Conservation (phyloP, 2,329 filamentous ascomycete genomes). For the Dothistroma septosporum region DNA sequence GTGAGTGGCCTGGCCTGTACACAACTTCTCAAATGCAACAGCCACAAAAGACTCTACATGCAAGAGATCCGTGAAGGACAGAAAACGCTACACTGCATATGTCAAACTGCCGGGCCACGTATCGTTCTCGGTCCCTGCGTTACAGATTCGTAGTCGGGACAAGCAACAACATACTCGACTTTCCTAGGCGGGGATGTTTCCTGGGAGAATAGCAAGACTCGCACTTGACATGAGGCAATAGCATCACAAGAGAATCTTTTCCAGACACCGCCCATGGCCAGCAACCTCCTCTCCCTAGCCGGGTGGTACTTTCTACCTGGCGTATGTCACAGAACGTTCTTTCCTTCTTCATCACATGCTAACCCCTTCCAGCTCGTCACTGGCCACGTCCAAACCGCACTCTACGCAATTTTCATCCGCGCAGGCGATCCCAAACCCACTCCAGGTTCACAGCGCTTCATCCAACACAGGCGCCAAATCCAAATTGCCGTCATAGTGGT, state of each 20-base stretch:
- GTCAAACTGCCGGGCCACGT: neutral
- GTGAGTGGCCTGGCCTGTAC: slow-evolving; percentile 3
- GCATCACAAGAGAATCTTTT: neutral
- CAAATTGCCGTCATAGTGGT: slow-evolving; percentile 74
- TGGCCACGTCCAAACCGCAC: slow-evolving; percentile 70
- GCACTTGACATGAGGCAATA: slow-evolving; percentile 9
- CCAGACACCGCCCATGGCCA: slow-evolving; percentile 32
- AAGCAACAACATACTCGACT: neutral
- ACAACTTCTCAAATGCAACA: neutral
- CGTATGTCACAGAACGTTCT: slow-evolving; percentile 40
- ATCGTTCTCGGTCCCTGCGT: neutral
- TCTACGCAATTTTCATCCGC: slow-evolving; percentile 84
- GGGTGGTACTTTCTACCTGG: slow-evolving; percentile 62
- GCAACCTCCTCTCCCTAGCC: slow-evolving; percentile 51
- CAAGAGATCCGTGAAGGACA: neutral
- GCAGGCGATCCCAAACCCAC: slow-evolving; percentile 76
- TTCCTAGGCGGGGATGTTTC: neutral
- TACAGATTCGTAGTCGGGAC: neutral
- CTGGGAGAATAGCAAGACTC: neutral
- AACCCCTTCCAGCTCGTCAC: slow-evolving; percentile 62
- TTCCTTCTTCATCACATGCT: neutral
- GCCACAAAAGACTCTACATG: neutral
- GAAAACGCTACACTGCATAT: neutral
- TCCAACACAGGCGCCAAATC: slow-evolving; percentile 73
- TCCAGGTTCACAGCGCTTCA: slow-evolving; percentile 64